Conservation (phyloP, 441 rosid genomes). For the Adansonia madagascariensis region DNA sequence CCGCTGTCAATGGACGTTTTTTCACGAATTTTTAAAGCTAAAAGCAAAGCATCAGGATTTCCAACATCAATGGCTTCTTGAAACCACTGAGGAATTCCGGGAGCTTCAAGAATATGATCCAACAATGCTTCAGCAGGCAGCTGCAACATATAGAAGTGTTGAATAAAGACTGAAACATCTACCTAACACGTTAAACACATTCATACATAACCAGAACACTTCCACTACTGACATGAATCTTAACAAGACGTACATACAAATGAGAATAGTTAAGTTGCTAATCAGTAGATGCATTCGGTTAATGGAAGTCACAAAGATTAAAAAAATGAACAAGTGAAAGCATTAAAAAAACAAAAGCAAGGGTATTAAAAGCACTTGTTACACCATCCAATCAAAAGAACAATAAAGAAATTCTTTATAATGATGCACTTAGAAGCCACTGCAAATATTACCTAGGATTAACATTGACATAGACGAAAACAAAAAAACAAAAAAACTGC, state of each 20-base stretch:
- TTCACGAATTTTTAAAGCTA: slow-evolving; percentile 75
- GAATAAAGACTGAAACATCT: slow-evolving; percentile 11
- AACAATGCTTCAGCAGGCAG: slow-evolving; percentile 65
- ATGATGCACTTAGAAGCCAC: not conserved
- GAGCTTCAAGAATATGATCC: slow-evolving; percentile 71
- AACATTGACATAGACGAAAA: not conserved
- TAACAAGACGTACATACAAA: not conserved
- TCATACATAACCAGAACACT: not conserved
- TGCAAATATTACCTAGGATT: not conserved
- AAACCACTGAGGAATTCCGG: slow-evolving; percentile 73
- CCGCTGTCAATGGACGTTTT: slow-evolving; percentile 53
- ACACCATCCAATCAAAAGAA: not conserved
- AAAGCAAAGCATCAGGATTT: slow-evolving; percentile 91
- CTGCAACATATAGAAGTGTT: slow-evolving; percentile 42
- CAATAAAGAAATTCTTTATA: not conserved
- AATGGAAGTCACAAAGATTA: not conserved
- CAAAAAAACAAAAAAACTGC: not conserved
- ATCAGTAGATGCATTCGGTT: not conserved
- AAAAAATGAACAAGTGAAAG: not conserved
- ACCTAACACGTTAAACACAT: not conserved
- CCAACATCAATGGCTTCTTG: slow-evolving; percentile 69
- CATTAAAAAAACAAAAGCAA: not conserved
- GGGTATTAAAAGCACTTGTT: not conserved
- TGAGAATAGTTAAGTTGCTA: not conserved
- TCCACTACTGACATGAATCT: not conserved